These are phyloP conservation scores for Coemansia sp. DNA, from an alignment of 192 early-diverging fungal genomes.

Conservation along the genomic window DNA sequence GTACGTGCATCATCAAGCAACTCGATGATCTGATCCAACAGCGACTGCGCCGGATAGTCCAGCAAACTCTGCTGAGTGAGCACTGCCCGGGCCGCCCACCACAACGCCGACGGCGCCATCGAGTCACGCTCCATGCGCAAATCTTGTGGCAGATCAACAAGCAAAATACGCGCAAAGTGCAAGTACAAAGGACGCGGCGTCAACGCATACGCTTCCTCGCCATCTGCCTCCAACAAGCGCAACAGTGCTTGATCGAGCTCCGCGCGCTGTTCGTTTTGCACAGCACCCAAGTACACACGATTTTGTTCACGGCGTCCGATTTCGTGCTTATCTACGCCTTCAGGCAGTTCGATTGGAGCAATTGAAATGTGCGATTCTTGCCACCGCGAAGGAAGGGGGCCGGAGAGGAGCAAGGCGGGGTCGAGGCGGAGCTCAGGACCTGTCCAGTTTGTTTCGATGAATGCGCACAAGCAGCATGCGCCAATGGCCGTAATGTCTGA, in stretches of 20 bases:
- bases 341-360: slow-evolving; percentile 31
- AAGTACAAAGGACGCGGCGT: slow-evolving; percentile 69
- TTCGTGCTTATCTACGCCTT: slow-evolving; percentile 44
- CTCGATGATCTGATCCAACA: slow-evolving; percentile 57
- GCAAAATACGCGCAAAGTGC: slow-evolving; percentile 61
- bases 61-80: slow-evolving; percentile 71
- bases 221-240: slow-evolving; percentile 65
- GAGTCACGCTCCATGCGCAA: slow-evolving; percentile 13
- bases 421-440: slow-evolving; percentile 72
- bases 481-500: slow-evolving; percentile 53
- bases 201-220: slow-evolving; percentile 83
- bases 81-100: slow-evolving; percentile 75
- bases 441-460: slow-evolving; percentile 87
- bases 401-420: slow-evolving; percentile 60
- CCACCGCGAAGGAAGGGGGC: slow-evolving; percentile 18
- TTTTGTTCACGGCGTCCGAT: slow-evolving; percentile 45
- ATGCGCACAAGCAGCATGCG: slow-evolving; percentile 71
- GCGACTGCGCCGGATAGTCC: slow-evolving; percentile 52
- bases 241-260: slow-evolving; percentile 41
- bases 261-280: slow-evolving; percentile 33
- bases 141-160: slow-evolving; percentile 57
- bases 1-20: slow-evolving; percentile 11
- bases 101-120: slow-evolving; percentile 47
- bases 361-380: slow-evolving; percentile 31
- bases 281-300: slow-evolving; percentile 42